phyloP scores from a whole-genome alignment of 768 basidiomycete species.

The Daedalea quercina region DNA sequence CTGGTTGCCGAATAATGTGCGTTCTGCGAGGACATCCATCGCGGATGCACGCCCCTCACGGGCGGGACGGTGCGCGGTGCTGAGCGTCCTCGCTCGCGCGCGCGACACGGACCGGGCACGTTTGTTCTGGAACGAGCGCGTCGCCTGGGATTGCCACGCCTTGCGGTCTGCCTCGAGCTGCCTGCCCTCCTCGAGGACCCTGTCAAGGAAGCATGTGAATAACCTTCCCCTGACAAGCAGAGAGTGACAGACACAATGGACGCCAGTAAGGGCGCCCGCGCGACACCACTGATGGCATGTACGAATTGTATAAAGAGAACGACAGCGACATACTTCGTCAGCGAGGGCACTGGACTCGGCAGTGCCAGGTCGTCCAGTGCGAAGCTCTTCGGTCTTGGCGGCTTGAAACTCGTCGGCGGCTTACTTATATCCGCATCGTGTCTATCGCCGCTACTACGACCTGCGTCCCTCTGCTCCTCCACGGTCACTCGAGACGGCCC shows the following conservation, averaged over 20 bases:
- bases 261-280: not conserved
- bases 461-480: not conserved
- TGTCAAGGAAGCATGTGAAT: slow-evolving; percentile 20
- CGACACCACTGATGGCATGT: not conserved
- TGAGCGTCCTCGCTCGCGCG: slow-evolving; percentile 51
- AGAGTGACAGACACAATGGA: not conserved
- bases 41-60: slow-evolving; percentile 8
- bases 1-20: slow-evolving; percentile 63
- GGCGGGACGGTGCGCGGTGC: not conserved
- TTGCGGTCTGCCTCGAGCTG: slow-evolving; percentile 56
- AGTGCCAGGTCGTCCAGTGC: slow-evolving; percentile 53
- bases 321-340: slow-evolving; percentile 32
- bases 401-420: slow-evolving; percentile 4
- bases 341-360: slow-evolving; percentile 53
- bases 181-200: slow-evolving; percentile 62
- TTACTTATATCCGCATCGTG: not conserved
- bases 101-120: slow-evolving; percentile 57
- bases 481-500: not conserved
- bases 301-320: not conserved
- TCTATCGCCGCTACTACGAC: not conserved
- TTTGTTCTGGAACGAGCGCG: slow-evolving; percentile 57
- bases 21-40: slow-evolving; percentile 58
- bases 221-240: not conserved
- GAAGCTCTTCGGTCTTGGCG: slow-evolving; percentile 46
- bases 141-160: slow-evolving; percentile 60